Base-by-base conservation (phyloP, 495 filamentous ascomycete genomes). In the Xylaria venustula region DNA sequence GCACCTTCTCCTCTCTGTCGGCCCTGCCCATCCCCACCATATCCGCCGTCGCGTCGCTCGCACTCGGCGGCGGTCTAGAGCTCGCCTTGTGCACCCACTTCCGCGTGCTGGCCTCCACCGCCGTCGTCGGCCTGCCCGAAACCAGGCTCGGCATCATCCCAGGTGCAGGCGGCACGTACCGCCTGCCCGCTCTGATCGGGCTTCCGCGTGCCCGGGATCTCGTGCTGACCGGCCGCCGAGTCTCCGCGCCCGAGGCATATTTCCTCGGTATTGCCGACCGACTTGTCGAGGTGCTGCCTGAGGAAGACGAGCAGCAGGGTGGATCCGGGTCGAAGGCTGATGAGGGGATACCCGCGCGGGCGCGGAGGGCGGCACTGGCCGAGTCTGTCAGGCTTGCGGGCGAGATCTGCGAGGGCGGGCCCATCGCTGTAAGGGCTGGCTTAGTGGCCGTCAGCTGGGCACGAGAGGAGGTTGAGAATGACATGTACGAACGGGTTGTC, bases 71-170 rank as follows among this genome's bases (percentile, higher is more conserved):
- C 61, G 94, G 94, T 30, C 84, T 98, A 17, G 94, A 98, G 70
- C 83, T 98, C 25, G 93, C 91, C 1, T 81, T 98, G 12, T 83
- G 87, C 64, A 96, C 92, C 2, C 84, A 91, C 69, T 83, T 98
- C 66, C 90, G 94, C 57, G 86, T 98, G 55, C 85, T 97, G 64
- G 80, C 85, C 36, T 87, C 88, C 12, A 85, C 81, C 42, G 87
- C 89, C 22, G 75, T 79, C 46, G 85, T 98, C 56, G 93, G 85
- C 0, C 83, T 98, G 2, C 94, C 94, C 2, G 94, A 98, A 67
- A 97, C 94, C 0, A 78, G 91, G 0, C 82, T 98, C 1, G 94
- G 88, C 22, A 98, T 98, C 67, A 88, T 98, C 59, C 94, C 94
- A 6, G 94, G 94, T 44, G 95, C 94, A 0, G 94, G 94, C 6